Evolutionary conservation across 257 asterid species (phyloP), one percentile per base, ranked within the genome.

Genomic region (Echites panduratus): DNA sequence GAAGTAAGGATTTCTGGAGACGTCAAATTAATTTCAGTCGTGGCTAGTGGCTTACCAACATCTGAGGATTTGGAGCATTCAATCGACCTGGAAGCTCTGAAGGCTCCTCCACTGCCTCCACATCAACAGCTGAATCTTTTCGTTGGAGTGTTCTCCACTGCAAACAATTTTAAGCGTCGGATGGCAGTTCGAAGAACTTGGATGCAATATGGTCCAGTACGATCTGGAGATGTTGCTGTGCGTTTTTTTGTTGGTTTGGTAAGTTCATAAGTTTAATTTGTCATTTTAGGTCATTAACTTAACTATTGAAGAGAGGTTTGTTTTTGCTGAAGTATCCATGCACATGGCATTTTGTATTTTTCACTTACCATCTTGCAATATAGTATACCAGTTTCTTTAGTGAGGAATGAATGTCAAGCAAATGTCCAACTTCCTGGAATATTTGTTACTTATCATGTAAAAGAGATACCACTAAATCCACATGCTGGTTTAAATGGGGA

Each of bases 241-340:
- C 99, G 96, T n/a, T 95, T 95, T 81, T 95, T 92, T 70, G 98
- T 95, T 83, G 98, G 99, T 67, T 84, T 95, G 95, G 99, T 95
- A 84, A 77, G 96, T 76, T 64, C 27, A 59, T 7, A 32, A 66
- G 44, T 65, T 59, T 72, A 24, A 38, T 53, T 24, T 62, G 7
- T 69, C 35, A 6, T 17, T 61, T 20, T 41, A 20, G 32, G 14
- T 26, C n/a, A 47, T 40, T 38, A 11, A 41, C 22, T 13, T 47
- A 9, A 29, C 17, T n/a, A 47, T n/a, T 20, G 3, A 10, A 3
- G 0, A 49, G 61, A 27, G 4, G 14, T 27, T 24, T n/a, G 50
- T 8, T 26, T 22, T 49, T 72, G 17, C 32, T 8, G 19, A 26
- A 19, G 35, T 72, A 10, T 32, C 45, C 70, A 57, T 45, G 57